These are phyloP conservation scores for Gossypium gossypioides DNA, from an alignment of 441 rosid genomes.

Conservation along the genomic window DNA sequence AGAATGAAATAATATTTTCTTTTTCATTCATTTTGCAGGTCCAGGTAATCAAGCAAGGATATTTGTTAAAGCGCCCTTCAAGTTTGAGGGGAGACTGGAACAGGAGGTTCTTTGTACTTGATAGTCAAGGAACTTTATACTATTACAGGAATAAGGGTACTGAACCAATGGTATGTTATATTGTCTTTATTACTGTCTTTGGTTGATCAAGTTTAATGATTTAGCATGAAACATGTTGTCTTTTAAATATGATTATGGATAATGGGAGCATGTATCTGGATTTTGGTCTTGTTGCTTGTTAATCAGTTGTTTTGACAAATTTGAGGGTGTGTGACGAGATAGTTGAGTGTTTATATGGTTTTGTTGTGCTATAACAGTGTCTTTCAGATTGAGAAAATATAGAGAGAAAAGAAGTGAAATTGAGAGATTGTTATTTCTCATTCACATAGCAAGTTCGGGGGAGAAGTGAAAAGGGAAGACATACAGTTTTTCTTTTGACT, in stretches of 20 bases:
- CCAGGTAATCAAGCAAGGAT: slow-evolving; percentile 70
- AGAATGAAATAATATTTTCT: slow-evolving; percentile 4
- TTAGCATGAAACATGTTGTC: neutral
- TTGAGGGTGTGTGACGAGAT: neutral
- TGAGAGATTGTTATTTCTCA: neutral
- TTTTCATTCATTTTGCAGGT: slow-evolving; percentile 27
- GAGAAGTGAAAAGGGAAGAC: neutral
- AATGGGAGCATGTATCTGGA: neutral
- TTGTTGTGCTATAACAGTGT: neutral
- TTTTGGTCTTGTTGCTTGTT: neutral
- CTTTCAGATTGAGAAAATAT: neutral
- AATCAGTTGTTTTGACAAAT: neutral
- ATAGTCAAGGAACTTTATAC: slow-evolving; percentile 69
- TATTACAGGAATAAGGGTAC: slow-evolving; percentile 58
- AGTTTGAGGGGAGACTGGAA: slow-evolving; percentile 77
- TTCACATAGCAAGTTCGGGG: neutral
- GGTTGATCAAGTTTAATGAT: neutral
- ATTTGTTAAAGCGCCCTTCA: slow-evolving; percentile 74
- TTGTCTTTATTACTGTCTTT: neutral
- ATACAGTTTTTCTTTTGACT: neutral
- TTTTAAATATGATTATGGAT: neutral
- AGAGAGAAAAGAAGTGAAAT: neutral
- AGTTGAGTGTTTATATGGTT: neutral
- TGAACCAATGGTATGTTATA: slow-evolving; percentile 45
- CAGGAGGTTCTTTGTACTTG: slow-evolving; percentile 83